Evolutionary conservation across 176 grass and related monocot species (phyloP), one percentile per base, ranked within the genome.

Genomic region (Dendrocalamus sinicus): DNA sequence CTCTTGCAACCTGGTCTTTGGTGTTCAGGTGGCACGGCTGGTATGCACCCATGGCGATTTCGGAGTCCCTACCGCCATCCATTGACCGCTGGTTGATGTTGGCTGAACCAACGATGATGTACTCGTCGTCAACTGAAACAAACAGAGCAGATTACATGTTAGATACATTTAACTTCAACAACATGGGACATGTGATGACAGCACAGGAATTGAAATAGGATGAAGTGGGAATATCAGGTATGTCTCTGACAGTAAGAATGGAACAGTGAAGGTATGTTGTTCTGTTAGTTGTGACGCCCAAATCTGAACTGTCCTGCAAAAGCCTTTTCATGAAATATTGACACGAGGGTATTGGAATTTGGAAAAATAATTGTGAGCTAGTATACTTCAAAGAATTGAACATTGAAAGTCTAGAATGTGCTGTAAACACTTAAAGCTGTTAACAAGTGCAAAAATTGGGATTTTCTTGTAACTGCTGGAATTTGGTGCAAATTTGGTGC

Each of bases 71-170:
- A 15, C 87, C 88, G n/a, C 96, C 93, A 0, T 98, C 93, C 96
- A 98, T 98, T 0, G 96, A 98, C 14, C 96, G 86, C 73, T 98
- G 93, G 73, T 98, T 98, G 86, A 98, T 98, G 83, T 98, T 95
- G 54, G 93, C 91, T 0, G 96, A 98, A 67, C 96, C 96, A 0
- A 92, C 89, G 14, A 98, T 95, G 35, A 98, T 98, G 83, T 98
- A 98, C 55, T 98, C 95, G 0, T 95, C 95, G 6, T 98, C 96
- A 12, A 98, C 96, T 94, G 77, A 61, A 84, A 88, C n/a, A 91
- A 75, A 87, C 12, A 70, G 13, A 28, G 48, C 6, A 80, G 61
- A 67, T 4, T 65, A 73, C 19, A 37, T 87, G 72, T 81, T 45
- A 51, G 12, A 68, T 1, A 43, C 54, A 71, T 72, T 51, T 43